These are phyloP conservation scores for Pythium brachiatum DNA, from an alignment of 352 stramenopile species.

Conservation along the genomic window DNA sequence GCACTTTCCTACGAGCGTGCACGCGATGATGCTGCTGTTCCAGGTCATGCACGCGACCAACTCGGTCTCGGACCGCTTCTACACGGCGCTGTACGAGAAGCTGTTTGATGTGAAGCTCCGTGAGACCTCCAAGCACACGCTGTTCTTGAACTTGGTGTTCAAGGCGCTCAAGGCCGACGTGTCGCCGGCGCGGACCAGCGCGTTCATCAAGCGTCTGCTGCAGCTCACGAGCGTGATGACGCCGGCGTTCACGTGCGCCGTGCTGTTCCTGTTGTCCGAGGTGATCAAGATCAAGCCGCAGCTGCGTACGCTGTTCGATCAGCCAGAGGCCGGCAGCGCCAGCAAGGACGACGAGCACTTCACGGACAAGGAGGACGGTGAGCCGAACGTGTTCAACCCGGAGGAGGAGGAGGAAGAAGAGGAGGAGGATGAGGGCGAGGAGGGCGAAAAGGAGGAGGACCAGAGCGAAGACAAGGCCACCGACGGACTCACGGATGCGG, in stretches of 20 bases:
- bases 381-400: constrained; percentile 31
- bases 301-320: constrained; percentile 66
- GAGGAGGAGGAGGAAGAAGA: constrained; percentile 31
- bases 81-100: constrained; percentile 96
- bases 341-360: constrained; percentile 56
- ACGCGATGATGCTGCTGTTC: constrained; percentile 96
- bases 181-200: constrained; percentile 72
- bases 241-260: constrained; percentile 89
- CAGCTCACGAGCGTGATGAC: constrained; percentile 80
- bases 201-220: constrained; percentile 94
- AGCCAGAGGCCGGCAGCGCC: constrained; percentile 38
- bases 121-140: constrained; percentile 93
- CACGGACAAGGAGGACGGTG: constrained; percentile 33
- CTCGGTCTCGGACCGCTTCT: constrained; percentile 94
- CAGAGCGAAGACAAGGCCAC: constrained; percentile 23
- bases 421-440: constrained; percentile 27
- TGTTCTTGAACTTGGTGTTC: constrained; percentile 99
- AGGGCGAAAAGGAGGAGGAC: constrained; percentile 33
- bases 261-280: constrained; percentile 95
- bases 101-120: constrained; percentile 88
- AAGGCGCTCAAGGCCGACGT: constrained; percentile 95
- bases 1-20: constrained; percentile 93
- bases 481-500: constrained; percentile 48
- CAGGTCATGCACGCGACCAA: constrained; percentile 87
- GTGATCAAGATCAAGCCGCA: constrained; percentile 86